Conservation (phyloP, 768 basidiomycete species). For the Phaeotremella skinneri region DNA sequence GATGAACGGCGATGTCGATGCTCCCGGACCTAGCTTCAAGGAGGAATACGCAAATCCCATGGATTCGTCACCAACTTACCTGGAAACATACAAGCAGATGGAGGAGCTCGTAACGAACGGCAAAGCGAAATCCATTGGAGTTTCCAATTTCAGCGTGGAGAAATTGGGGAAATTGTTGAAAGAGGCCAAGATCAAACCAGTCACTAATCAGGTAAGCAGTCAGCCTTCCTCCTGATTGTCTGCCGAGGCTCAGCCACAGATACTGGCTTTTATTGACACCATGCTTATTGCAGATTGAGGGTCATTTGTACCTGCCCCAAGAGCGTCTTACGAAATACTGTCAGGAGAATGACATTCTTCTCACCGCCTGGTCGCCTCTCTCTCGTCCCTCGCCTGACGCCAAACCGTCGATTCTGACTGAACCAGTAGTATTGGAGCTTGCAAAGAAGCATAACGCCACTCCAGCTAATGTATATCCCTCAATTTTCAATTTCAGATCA, state of each 20-base stretch:
- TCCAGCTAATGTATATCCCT: not conserved
- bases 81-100: constrained; percentile 22
- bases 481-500: not conserved
- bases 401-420: not conserved
- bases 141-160: constrained; percentile 77
- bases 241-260: too few species aligned
- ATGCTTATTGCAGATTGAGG: not conserved
- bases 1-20: not conserved
- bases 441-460: not conserved
- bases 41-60: constrained; percentile 2
- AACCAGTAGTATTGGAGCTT: constrained; percentile 2
- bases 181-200: constrained; percentile 34
- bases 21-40: not conserved
- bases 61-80: constrained; percentile 7
- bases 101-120: constrained; percentile 67
- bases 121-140: constrained; percentile 73
- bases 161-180: constrained; percentile 47
- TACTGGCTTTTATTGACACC: not conserved
- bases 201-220: constrained; percentile 51
- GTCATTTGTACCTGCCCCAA: not conserved
- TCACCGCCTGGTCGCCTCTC: constrained; percentile 75
- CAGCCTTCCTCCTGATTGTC: too few species aligned
- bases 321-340: not conserved
- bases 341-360: constrained; percentile 61
- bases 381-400: not conserved